A percentile compares a stretch with the other conserved stretches of the same genome.
These are phyloP conservation scores for Epichloe hybrida DNA, from an alignment of 2,329 filamentous ascomycete genomes.

Conservation along the genomic window DNA sequence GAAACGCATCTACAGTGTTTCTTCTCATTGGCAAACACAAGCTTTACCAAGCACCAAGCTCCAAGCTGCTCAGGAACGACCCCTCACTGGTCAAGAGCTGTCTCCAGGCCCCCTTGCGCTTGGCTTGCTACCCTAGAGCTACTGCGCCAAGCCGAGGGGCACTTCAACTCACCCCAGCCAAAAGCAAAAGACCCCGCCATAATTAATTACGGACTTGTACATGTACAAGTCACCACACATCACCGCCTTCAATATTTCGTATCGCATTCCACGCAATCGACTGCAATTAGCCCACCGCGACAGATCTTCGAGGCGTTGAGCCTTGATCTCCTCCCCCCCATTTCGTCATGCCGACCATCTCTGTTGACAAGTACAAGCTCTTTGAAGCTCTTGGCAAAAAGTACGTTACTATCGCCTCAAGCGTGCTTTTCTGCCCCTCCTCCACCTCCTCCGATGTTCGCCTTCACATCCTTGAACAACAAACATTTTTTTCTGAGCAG, in stretches of 20 bases:
- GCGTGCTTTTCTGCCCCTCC: slow-evolving; percentile 7
- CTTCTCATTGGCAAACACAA: too few relatives aligned
- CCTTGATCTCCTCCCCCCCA: slow-evolving; percentile 1
- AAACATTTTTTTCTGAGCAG: too few relatives aligned
- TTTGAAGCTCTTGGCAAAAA: slow-evolving; percentile 87
- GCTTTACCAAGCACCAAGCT: too few relatives aligned
- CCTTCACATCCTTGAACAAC: background rate
- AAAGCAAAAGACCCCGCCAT: slow-evolving; percentile 4
- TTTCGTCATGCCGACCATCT: slow-evolving; percentile 78
- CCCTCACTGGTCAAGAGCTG: too few relatives aligned
- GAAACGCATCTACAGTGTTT: too few relatives aligned
- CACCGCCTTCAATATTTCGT: background rate
- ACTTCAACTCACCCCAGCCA: background rate
- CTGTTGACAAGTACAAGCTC: slow-evolving; percentile 90
- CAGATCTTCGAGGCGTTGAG: slow-evolving; percentile 10
- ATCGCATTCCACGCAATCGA: slow-evolving; percentile 1
- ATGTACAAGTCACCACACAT: background rate
- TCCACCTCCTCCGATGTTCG: background rate
- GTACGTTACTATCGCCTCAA: slow-evolving; percentile 29
- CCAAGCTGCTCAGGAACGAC: too few relatives aligned
- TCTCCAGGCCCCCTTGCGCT: too few relatives aligned
- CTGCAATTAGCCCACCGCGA: background rate
- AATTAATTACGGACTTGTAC: background rate
- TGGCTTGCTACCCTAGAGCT: too few relatives aligned
- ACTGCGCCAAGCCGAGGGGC: too few relatives aligned